Percentiles rank a stretch among this genome's conserved stretches.
These are phyloP conservation scores for Solanum appendiculatum DNA, from an alignment of 257 asterid genomes.

Conservation along the genomic window DNA sequence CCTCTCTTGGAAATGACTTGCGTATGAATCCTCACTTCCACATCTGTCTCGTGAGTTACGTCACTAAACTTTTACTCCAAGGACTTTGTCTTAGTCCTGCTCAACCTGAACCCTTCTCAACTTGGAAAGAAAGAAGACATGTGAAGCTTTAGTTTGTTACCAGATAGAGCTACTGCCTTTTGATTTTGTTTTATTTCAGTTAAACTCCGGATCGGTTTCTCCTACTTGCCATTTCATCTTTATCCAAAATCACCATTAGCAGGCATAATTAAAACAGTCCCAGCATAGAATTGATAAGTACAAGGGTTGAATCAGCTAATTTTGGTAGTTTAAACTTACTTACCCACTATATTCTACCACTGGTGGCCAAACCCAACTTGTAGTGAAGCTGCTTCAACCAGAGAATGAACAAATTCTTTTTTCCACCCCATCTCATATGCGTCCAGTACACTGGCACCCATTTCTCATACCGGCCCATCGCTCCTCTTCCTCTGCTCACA, in stretches of 20 bases:
- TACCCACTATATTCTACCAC: background rate
- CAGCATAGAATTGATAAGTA: background rate
- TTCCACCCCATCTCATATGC: background rate
- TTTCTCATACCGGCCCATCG: background rate
- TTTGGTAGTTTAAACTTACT: background rate
- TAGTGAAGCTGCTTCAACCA: background rate
- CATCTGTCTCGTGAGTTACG: background rate
- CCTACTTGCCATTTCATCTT: background rate
- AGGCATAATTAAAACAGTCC: background rate
- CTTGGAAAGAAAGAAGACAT: background rate
- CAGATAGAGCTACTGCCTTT: background rate
- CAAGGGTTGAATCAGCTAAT: background rate
- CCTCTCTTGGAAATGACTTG: background rate
- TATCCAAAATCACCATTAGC: background rate
- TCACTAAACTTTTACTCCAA: background rate
- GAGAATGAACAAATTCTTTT: background rate
- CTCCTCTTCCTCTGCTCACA: background rate
- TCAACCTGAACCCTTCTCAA: background rate
- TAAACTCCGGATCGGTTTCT: background rate
- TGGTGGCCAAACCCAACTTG: background rate
- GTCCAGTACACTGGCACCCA: background rate
- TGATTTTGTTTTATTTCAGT: background rate
- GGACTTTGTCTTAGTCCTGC: background rate
- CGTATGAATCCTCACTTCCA: background rate
- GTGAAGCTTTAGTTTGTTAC: background rate